These are phyloP conservation scores for Geranium rotundifolium DNA, from an alignment of 345 rosid genomes.

Conservation along the genomic window DNA sequence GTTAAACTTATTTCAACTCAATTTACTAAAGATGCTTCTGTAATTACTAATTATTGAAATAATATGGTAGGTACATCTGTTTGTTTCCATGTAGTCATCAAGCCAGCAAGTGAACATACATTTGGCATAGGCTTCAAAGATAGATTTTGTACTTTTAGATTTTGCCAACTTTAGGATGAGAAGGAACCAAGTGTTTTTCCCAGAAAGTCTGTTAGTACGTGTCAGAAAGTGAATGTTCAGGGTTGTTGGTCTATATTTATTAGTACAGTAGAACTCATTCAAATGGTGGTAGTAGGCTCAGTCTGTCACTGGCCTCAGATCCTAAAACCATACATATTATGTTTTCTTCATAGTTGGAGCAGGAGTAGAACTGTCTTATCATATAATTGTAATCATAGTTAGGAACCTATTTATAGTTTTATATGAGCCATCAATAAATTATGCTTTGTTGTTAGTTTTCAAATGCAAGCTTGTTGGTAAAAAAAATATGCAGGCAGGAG, in stretches of 20 bases:
- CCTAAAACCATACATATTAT: not conserved
- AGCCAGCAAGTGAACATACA: not conserved
- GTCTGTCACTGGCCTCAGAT: not conserved
- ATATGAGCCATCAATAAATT: not conserved
- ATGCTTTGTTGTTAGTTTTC: not conserved
- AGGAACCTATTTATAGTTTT: not conserved
- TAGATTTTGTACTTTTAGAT: not conserved
- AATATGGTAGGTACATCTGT: not conserved
- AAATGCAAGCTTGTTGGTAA: not conserved
- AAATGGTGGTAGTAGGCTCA: not conserved
- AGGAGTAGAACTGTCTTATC: not conserved
- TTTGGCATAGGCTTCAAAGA: no score
- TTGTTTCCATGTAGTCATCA: not conserved
- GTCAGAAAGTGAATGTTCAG: not conserved
- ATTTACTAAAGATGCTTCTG: not conserved
- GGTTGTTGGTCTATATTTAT: not conserved
- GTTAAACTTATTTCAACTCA: no score
- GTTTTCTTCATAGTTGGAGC: conserved; percentile 1
- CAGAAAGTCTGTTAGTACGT: not conserved
- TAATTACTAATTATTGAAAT: no score
- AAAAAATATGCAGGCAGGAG: conserved; percentile 34
- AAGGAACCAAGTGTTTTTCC: not conserved
- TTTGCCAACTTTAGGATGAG: not conserved
- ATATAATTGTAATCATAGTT: not conserved
- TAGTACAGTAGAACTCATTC: not conserved